These are phyloP conservation scores for Xanthoconium purpureum DNA, from an alignment of 768 basidiomycete species.

Conservation along the genomic window DNA sequence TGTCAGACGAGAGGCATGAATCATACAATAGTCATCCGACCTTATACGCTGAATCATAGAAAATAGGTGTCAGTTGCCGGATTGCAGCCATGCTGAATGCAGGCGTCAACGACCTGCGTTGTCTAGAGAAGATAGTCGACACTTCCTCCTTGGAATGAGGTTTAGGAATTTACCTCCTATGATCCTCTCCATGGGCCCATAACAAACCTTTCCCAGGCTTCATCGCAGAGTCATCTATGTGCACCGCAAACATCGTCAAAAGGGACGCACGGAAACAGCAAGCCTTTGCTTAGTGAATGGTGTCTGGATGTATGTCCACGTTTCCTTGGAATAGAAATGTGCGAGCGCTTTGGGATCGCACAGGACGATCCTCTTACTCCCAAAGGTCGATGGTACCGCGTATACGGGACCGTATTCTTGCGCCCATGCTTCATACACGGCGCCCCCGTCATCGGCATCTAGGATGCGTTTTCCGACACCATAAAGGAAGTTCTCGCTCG, in stretches of 20 bases:
- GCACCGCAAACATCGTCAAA: not conserved
- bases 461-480: constrained; percentile 10
- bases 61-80: constrained; percentile 34
- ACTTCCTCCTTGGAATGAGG: not conserved
- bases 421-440: constrained; percentile 22
- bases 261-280: constrained; percentile 13
- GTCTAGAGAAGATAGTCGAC: constrained; percentile 17
- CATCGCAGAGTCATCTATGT: not conserved
- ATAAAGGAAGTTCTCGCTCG: constrained; percentile 13
- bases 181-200: constrained; percentile 39
- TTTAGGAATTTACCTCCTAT: constrained; percentile 39
- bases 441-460: not conserved
- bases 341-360: constrained; percentile 41
- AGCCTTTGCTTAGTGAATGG: constrained; percentile 32
- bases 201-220: constrained; percentile 30
- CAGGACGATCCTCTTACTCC: constrained; percentile 14
- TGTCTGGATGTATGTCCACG: constrained; percentile 41
- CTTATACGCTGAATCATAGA: constrained; percentile 36
- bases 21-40: not conserved
- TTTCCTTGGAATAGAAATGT: constrained; percentile 13
- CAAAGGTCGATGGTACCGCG: constrained; percentile 12
- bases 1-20: not conserved
- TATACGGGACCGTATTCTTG: constrained; percentile 19
- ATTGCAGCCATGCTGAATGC: constrained; percentile 40
- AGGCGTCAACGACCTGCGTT: constrained; percentile 37